Percentiles rank a stretch among this genome's conserved stretches.
These are phyloP conservation scores for Collybia sp. DNA, from an alignment of 768 basidiomycete genomes.

Conservation along the genomic window DNA sequence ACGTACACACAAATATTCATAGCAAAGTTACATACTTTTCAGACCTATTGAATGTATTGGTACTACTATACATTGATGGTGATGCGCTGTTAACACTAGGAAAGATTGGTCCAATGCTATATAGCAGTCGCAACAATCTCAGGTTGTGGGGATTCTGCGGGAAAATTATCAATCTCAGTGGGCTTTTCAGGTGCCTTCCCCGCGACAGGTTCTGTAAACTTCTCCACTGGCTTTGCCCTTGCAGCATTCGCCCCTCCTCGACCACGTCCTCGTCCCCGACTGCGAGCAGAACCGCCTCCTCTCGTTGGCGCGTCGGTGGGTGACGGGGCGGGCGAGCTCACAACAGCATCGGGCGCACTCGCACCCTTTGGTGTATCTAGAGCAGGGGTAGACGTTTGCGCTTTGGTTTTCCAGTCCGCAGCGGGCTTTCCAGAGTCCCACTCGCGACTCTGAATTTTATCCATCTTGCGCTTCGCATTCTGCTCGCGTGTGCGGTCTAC, in stretches of 20 bases:
- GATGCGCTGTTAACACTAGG: background rate
- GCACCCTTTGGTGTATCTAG: conserved; percentile 6
- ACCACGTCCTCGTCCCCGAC: conserved; percentile 28
- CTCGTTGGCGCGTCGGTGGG: conserved; percentile 19
- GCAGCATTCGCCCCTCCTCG: conserved; percentile 19
- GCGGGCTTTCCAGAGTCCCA: conserved; percentile 77
- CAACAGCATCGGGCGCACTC: conserved; percentile 1
- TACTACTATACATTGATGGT: too few relatives aligned
- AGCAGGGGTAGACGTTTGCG: conserved; percentile 8
- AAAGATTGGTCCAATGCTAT: background rate
- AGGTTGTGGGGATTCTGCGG: too few relatives aligned
- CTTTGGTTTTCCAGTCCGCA: conserved; percentile 22
- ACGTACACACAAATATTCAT: too few relatives aligned
- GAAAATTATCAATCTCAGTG: too few relatives aligned
- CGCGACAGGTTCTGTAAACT: too few relatives aligned
- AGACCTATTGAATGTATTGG: too few relatives aligned
- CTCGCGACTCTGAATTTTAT: conserved; percentile 73
- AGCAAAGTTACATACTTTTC: too few relatives aligned
- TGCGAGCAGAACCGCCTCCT: conserved; percentile 21
- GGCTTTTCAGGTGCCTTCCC: too few relatives aligned
- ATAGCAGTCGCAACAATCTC: background rate
- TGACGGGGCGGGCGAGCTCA: conserved; percentile 4
- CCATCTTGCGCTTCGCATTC: conserved; percentile 78
- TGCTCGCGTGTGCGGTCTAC: conserved; percentile 71
- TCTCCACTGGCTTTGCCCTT: background rate